phyloP scores from a whole-genome alignment of 2,329 filamentous ascomycete genomes.

The Lachnellula subtilissima region DNA sequence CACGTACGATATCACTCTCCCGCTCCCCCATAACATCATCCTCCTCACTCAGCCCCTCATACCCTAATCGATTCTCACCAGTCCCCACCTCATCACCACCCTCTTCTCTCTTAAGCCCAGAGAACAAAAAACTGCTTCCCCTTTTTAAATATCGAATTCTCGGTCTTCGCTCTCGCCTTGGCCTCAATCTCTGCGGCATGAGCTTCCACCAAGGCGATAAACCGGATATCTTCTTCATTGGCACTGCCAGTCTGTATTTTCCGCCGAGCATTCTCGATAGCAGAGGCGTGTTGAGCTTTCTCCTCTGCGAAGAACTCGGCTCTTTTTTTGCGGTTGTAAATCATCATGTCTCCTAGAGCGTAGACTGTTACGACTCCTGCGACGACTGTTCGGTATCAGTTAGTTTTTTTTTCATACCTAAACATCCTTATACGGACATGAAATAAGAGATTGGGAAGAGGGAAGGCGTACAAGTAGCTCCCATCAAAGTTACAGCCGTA shows the following conservation, averaged over 20 bases:
- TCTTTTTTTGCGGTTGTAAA: constrained; percentile 62
- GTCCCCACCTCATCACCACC: constrained; percentile 22
- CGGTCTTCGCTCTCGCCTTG: constrained; percentile 23
- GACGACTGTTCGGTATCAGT: constrained; percentile 41
- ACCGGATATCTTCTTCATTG: constrained; percentile 45
- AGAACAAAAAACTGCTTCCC: constrained; percentile 31
- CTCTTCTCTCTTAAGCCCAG: constrained; percentile 32
- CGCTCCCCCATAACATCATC: constrained; percentile 17
- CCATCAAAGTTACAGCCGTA: constrained; percentile 32
- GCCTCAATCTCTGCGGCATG: constrained; percentile 17
- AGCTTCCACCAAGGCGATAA: constrained; percentile 56
- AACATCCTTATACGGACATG: neutral
- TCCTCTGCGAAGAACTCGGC: constrained; percentile 53
- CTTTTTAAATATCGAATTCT: constrained; percentile 26
- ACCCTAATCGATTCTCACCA: constrained; percentile 20
- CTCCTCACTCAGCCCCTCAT: constrained; percentile 24
- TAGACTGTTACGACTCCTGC: constrained; percentile 57
- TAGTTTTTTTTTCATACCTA: constrained; percentile 4
- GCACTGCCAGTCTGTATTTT: constrained; percentile 41
- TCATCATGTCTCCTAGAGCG: constrained; percentile 60
- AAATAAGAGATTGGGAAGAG: neutral
- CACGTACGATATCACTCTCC: constrained; percentile 25
- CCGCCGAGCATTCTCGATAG: constrained; percentile 40
- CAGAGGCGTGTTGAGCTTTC: constrained; percentile 40
- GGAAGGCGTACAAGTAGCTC: constrained; percentile 28